A percentile compares a stretch with the other conserved stretches of the same genome.
Evolutionary conservation across 2,329 filamentous ascomycete genomes (phyloP).

Genomic region (Drechslera avenae): DNA sequence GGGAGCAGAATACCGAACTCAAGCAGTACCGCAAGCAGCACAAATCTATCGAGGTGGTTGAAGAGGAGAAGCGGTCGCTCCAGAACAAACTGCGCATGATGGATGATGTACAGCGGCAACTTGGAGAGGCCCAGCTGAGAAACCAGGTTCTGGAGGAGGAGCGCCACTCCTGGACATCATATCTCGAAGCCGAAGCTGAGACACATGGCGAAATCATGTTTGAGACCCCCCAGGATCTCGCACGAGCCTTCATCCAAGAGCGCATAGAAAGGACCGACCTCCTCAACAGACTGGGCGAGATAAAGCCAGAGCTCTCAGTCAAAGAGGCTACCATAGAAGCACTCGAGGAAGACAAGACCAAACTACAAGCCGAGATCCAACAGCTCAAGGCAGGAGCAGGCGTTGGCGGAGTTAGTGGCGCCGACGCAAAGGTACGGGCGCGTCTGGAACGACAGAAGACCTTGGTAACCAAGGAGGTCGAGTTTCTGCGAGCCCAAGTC

Average conservation of each 20-base stretch:
- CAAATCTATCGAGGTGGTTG: slow-evolving; percentile 89
- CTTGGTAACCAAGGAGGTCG: slow-evolving; percentile 88
- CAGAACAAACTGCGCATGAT: slow-evolving; percentile 78
- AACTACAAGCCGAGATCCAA: slow-evolving; percentile 71
- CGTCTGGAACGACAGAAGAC: slow-evolving; percentile 84
- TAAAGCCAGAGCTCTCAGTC: slow-evolving; percentile 78
- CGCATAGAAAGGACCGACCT: slow-evolving; percentile 78
- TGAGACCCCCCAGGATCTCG: slow-evolving; percentile 85
- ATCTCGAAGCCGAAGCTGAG: slow-evolving; percentile 71
- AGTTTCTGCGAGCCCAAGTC: slow-evolving; percentile 90
- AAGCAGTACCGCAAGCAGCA: slow-evolving; percentile 79
- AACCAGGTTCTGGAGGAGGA: slow-evolving; percentile 89
- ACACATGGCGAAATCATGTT: slow-evolving; percentile 72
- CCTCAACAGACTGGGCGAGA: slow-evolving; percentile 76
- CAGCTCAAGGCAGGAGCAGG: slow-evolving; percentile 61
- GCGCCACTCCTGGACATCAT: slow-evolving; percentile 81
- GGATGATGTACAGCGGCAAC: slow-evolving; percentile 73
- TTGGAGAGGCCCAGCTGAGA: slow-evolving; percentile 80
- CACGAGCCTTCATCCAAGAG: slow-evolving; percentile 81
- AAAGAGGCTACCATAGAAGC: slow-evolving; percentile 75
- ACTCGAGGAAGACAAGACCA: slow-evolving; percentile 71
- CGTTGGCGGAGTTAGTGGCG: slow-evolving; percentile 47
- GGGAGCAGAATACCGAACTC: slow-evolving; percentile 79
- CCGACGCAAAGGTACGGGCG: slow-evolving; percentile 70
- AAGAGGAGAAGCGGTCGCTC: slow-evolving; percentile 89